These are phyloP conservation scores for Paraphaeosphaeria minitans DNA, from an alignment of 2,329 filamentous ascomycete genomes.

Conservation along the genomic window DNA sequence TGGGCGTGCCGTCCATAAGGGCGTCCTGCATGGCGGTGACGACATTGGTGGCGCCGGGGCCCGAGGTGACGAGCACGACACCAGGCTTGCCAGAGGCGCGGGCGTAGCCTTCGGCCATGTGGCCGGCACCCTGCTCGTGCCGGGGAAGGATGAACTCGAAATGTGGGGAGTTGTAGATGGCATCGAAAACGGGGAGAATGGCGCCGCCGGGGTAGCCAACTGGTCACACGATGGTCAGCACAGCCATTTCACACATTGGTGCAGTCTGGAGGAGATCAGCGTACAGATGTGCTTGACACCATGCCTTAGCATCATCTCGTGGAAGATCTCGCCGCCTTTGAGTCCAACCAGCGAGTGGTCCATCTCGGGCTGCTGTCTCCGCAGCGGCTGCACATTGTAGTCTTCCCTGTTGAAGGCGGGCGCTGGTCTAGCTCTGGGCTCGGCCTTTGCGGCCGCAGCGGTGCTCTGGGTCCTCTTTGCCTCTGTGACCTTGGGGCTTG, in stretches of 20 bases:
- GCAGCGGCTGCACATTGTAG: constrained; percentile 53
- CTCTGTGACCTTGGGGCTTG: constrained; percentile 39
- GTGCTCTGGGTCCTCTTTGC: constrained; percentile 52
- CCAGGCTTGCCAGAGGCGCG: constrained; percentile 91
- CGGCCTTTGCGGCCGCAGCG: constrained; percentile 44
- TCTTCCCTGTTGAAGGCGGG: constrained; percentile 59
- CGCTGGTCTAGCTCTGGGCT: constrained; percentile 46
- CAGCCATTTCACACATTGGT: neutral
- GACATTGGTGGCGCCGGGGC: constrained; percentile 94
- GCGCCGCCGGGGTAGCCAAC: constrained; percentile 86
- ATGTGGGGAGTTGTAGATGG: constrained; percentile 96
- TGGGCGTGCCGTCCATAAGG: constrained; percentile 89
- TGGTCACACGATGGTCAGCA: constrained; percentile 32
- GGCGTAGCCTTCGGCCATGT: constrained; percentile 98
- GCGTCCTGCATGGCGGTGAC: constrained; percentile 97
- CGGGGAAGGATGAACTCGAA: constrained; percentile 95
- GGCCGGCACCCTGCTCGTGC: constrained; percentile 96
- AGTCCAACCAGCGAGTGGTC: constrained; percentile 81
- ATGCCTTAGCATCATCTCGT: constrained; percentile 98
- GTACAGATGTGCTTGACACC: constrained; percentile 92
- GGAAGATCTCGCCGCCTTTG: constrained; percentile 95
- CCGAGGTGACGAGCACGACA: constrained; percentile 95
- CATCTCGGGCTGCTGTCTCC: constrained; percentile 55
- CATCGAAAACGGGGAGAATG: constrained; percentile 97
- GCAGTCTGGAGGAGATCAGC: constrained; percentile 47